Evolutionary conservation across 352 stramenopile genomes (phyloP), one percentile per base, ranked within the genome.

Genomic region (Phytophthora nicotianae): DNA sequence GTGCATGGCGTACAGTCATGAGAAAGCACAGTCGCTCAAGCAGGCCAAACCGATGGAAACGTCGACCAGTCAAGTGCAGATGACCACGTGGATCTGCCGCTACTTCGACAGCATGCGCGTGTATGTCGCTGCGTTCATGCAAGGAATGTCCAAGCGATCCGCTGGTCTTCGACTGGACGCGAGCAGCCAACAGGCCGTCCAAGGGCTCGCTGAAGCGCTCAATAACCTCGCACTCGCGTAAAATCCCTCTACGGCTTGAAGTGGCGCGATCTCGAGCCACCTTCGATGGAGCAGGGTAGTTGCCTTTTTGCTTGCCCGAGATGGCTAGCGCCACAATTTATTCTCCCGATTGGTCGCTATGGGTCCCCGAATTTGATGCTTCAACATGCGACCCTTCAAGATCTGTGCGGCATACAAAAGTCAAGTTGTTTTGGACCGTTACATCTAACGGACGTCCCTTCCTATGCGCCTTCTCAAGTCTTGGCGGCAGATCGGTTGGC

Each of bases 1-100:
- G 58, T 87, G 75, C 29, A 67, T 77, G 38, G 38, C 32, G 16
- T 74, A 72, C 24, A 69, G 55, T n/a, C 50, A 72, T 35, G 60
- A 69, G 32, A 69, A 72, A 45, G 17, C 38, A 14, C 41, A 65
- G 13, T 58, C 59, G 13, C 49, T 75, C 32, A 61, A 65, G 48
- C 51, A 65, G 38, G 35, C 45, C 3, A 55, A 63, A 7, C 32
- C 19, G 8, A 59, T 21, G 46, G 53, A 63, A 0, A 41, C 19
- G 20, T 51, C 63, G 13, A 53, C 46, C 9, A 52, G 8, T 17
- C 45, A 60, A 17, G 14, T 56, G 54, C 38, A 67, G 23, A 59
- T 55, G 43, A 42, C 24, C 5, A 45, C 49, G 33, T 69, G 56
- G 64, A 41, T 13, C 16, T 69, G 51, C n/a, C 63, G 27, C 37